phyloP scores from a whole-genome alignment of 495 filamentous ascomycete species.

The Wilcoxina mikolae region DNA sequence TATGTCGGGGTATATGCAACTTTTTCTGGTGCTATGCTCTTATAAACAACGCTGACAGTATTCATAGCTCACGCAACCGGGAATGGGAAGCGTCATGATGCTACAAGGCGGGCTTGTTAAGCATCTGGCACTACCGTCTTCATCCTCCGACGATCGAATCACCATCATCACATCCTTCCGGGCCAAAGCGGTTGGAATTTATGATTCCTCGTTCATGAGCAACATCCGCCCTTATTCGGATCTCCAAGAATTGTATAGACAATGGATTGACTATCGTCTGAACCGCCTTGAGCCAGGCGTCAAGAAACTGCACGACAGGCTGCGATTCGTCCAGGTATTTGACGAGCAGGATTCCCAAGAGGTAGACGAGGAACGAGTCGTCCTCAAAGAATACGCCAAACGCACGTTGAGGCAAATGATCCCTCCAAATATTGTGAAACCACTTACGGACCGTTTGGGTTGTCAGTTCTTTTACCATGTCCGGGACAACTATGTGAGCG shows the following conservation, averaged over 20 bases:
- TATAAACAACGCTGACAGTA: neutral
- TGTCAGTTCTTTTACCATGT: constrained; percentile 1
- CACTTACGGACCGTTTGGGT: constrained; percentile 1
- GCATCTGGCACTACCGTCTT: constrained; percentile 29
- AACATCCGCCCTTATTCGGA: constrained; percentile 30
- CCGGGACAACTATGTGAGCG: constrained; percentile 6
- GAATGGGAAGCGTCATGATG: constrained; percentile 23
- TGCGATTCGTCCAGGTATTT: neutral
- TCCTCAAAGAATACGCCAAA: constrained; percentile 4
- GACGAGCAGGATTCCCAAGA: neutral
- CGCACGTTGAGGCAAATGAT: constrained; percentile 11
- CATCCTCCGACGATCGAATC: constrained; percentile 27
- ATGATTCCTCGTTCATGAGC: constrained; percentile 29
- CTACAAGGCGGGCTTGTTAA: constrained; percentile 30
- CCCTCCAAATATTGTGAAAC: neutral
- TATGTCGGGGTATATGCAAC: constrained; percentile 25
- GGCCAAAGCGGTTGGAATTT: constrained; percentile 18
- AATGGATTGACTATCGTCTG: constrained; percentile 28
- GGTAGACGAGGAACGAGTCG: neutral
- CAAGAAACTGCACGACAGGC: constrained; percentile 1
- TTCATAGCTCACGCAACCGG: constrained; percentile 10
- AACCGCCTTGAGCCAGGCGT: neutral
- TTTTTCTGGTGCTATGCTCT: no score
- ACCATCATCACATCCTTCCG: constrained; percentile 30
- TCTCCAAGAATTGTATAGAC: constrained; percentile 20